Evolutionary conservation across 106 monocot genomes (phyloP).

Genomic region (Dioscorea alata): DNA sequence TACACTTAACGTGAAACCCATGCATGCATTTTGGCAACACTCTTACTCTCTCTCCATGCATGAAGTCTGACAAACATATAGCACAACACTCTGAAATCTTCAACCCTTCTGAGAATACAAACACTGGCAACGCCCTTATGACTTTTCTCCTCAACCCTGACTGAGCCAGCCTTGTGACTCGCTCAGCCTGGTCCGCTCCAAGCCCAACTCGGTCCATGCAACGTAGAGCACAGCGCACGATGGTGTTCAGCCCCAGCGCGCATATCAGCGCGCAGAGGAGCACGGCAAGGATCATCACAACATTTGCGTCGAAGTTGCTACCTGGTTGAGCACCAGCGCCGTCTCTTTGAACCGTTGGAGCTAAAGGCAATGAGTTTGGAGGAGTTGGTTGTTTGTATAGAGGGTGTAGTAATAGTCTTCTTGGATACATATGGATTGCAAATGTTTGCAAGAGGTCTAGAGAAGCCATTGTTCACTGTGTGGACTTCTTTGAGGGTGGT

Average conservation of each 20-base stretch:
- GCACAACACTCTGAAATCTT: conserved; percentile 46
- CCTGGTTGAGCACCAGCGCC: background rate
- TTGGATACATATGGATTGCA: conserved; percentile 1
- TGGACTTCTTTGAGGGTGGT: background rate
- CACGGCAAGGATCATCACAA: conserved; percentile 57
- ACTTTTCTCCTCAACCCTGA: conserved; percentile 37
- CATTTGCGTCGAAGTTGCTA: conserved; percentile 33
- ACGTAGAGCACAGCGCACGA: conserved; percentile 48
- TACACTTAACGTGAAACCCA: conserved; percentile 55
- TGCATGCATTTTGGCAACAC: conserved; percentile 66
- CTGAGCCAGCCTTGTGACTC: conserved; percentile 7
- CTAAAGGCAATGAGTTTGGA: background rate
- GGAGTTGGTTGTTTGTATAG: conserved; percentile 4
- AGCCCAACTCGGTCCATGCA: conserved; percentile 21
- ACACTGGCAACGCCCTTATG: conserved; percentile 31
- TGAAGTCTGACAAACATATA: conserved; percentile 59
- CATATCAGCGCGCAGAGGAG: conserved; percentile 50
- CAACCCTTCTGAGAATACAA: conserved; percentile 28
- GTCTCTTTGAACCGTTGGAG: background rate
- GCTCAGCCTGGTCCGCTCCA: conserved; percentile 3
- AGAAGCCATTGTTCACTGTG: background rate
- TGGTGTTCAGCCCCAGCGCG: conserved; percentile 44
- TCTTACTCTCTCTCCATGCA: conserved; percentile 32
- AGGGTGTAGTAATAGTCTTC: conserved; percentile 25
- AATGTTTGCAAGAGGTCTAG: background rate